Evolutionary conservation across 2,329 filamentous ascomycete species (phyloP).

Genomic region (Xylariaceae sp.): DNA sequence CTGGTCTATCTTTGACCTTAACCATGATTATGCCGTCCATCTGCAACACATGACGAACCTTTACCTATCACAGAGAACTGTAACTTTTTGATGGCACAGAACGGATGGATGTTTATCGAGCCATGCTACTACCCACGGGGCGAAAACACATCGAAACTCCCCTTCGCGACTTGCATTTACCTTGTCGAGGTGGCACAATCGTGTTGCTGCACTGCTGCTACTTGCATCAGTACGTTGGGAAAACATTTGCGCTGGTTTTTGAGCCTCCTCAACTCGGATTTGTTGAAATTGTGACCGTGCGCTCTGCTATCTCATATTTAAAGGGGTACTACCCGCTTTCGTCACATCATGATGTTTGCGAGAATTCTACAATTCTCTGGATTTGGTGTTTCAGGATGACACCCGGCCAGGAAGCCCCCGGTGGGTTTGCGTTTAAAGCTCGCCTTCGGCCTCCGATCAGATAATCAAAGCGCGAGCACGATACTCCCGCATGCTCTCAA

Average conservation of each 20-base stretch:
- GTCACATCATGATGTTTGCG: neutral
- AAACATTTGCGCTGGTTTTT: neutral
- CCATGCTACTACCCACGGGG: neutral
- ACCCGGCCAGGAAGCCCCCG: neutral
- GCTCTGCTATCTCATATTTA: neutral
- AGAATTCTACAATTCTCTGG: neutral
- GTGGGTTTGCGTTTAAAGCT: neutral
- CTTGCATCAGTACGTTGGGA: neutral
- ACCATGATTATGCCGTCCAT: neutral
- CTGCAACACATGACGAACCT: neutral
- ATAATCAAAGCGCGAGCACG: neutral
- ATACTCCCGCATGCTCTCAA: neutral
- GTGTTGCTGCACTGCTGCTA: neutral
- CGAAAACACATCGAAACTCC: neutral
- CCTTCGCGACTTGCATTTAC: neutral
- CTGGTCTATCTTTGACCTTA: neutral
- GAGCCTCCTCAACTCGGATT: neutral
- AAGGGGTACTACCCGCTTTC: neutral
- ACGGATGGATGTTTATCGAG: neutral
- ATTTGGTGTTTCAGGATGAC: conserved; percentile 7
- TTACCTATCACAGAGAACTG: neutral
- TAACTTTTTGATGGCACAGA: neutral
- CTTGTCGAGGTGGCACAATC: neutral
- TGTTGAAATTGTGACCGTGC: neutral
- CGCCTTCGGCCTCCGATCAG: neutral